Evolutionary conservation across 768 basidiomycete genomes (phyloP).

Genomic region (Rhizopogon vesiculosus): DNA sequence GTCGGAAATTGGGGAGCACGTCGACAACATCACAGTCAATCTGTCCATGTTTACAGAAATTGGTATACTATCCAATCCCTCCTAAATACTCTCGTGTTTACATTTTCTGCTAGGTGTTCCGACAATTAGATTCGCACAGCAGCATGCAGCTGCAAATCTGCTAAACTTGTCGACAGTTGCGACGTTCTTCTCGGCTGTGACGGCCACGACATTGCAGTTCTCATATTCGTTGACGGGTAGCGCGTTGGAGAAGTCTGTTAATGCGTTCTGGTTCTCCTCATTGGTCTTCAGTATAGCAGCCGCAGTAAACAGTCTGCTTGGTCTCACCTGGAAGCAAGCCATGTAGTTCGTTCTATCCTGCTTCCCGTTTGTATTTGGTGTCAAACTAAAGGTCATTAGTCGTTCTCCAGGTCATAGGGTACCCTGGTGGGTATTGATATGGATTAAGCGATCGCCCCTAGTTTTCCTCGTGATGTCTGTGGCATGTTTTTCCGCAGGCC

Average conservation of each 20-base stretch:
- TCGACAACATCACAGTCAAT: slow-evolving; percentile 48
- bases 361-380: slow-evolving; percentile 4
- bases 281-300: slow-evolving; percentile 51
- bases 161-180: slow-evolving; percentile 49
- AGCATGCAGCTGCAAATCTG: slow-evolving; percentile 44
- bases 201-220: slow-evolving; percentile 46
- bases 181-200: slow-evolving; percentile 53
- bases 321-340: slow-evolving; percentile 53
- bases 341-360: slow-evolving; percentile 41
- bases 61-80: slow-evolving; percentile 23
- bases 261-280: slow-evolving; percentile 52
- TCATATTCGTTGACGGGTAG: slow-evolving; percentile 32
- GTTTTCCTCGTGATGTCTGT: slow-evolving; percentile 83
- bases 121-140: slow-evolving; percentile 50
- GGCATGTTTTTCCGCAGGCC: slow-evolving; percentile 75
- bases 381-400: slow-evolving; percentile 25
- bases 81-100: background rate
- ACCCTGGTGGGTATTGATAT: slow-evolving; percentile 63
- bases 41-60: slow-evolving; percentile 50
- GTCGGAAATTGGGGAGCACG: slow-evolving; percentile 48
- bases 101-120: slow-evolving; percentile 37
- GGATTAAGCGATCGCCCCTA: slow-evolving; percentile 82
- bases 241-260: slow-evolving; percentile 38
- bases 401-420: slow-evolving; percentile 53
- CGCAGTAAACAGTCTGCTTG: slow-evolving; percentile 48